Evolutionary conservation across 208 protist species (phyloP).

Genomic region (Crithidia acanthocephali): DNA sequence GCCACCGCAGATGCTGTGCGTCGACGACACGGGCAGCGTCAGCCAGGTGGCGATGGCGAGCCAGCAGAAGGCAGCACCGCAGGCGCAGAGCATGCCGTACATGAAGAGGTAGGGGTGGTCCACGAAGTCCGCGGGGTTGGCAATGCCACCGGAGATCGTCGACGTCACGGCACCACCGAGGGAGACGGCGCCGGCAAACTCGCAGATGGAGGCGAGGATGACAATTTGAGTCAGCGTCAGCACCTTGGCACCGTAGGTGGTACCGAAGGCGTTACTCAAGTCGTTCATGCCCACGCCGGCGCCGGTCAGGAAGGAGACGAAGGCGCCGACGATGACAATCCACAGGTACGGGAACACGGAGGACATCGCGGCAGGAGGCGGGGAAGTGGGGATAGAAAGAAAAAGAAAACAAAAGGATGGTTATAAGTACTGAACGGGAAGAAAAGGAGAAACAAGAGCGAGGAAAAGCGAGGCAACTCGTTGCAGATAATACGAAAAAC

Average conservation of each 20-base stretch:
- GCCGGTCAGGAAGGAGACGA: slow-evolving; percentile 78
- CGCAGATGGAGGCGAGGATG: slow-evolving; percentile 81
- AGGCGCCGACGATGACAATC: slow-evolving; percentile 77
- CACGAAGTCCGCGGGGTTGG: slow-evolving; percentile 53
- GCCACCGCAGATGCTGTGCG: slow-evolving; percentile 82
- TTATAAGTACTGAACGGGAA: not conserved
- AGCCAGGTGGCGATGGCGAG: slow-evolving; percentile 64
- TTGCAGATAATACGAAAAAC: too few relatives aligned
- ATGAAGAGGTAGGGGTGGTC: slow-evolving; percentile 80
- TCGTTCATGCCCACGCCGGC: slow-evolving; percentile 92
- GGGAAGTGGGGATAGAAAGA: slow-evolving; percentile 7
- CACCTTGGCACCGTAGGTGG: slow-evolving; percentile 83
- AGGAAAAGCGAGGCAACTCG: too few relatives aligned
- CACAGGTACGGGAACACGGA: slow-evolving; percentile 58
- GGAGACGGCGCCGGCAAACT: slow-evolving; percentile 77
- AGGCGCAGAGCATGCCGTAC: slow-evolving; percentile 84
- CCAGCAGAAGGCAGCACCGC: slow-evolving; percentile 72
- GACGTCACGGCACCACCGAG: slow-evolving; percentile 78
- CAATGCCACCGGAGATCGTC: slow-evolving; percentile 81
- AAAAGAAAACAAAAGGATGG: slow-evolving; percentile 19
- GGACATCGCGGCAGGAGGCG: slow-evolving; percentile 22
- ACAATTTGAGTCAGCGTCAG: slow-evolving; percentile 81
- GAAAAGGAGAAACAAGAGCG: too few relatives aligned
- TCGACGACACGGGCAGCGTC: slow-evolving; percentile 76
- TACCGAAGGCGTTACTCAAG: slow-evolving; percentile 92